Base-by-base conservation (phyloP, 2,329 filamentous ascomycete species). In the Hypoxylon sp. region DNA sequence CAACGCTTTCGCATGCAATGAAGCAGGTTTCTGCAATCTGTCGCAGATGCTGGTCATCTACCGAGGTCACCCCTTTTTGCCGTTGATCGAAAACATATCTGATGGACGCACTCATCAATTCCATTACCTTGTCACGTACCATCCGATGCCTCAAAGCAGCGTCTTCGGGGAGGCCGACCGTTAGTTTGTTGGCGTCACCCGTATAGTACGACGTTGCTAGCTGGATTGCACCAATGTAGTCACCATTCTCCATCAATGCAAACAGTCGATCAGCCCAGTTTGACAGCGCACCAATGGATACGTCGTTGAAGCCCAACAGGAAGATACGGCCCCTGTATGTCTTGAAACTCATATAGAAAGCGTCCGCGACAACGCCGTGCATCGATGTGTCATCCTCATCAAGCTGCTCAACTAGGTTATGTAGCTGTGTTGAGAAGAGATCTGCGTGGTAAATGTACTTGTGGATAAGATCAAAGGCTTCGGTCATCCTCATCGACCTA, bases 331-430 rank as follows among this genome's bases (percentile, higher is more conserved):
- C 94, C 79, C 98, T 99, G 82, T 98, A 99, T 2, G 93, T 88
- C 75, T 93, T 93, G 80, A 98, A 95, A 79, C 95, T 98, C 93
- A 98, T 98, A 77, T 95, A 95, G 74, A 98, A 99, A 0, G 94
- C 96, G 83, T 99, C 96, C 6, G 95, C 95, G 52, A 98, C 93
- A 7, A 98, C 94, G 1, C 95, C 95, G 80, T 98, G 96, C 90
- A 98, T 92, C 0, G 93, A 93, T 0, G 88, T 85, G 74, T 98
- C 94, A 65, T 94, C 90, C 72, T 97, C 94, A 70, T 98, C 92
- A 17, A 96, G 84, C 67, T 94, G 91, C 78, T 98, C 96, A 21
- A 99, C 93, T 5, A 98, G 86, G 17, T 84, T 87, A 75, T 93
- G 91, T 11, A 99, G 83, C 77, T 98, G 96, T 27, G 88, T 87